Conservation (phyloP, 1,284 basidiomycete genomes). For the Rhodotorula sp. region DNA sequence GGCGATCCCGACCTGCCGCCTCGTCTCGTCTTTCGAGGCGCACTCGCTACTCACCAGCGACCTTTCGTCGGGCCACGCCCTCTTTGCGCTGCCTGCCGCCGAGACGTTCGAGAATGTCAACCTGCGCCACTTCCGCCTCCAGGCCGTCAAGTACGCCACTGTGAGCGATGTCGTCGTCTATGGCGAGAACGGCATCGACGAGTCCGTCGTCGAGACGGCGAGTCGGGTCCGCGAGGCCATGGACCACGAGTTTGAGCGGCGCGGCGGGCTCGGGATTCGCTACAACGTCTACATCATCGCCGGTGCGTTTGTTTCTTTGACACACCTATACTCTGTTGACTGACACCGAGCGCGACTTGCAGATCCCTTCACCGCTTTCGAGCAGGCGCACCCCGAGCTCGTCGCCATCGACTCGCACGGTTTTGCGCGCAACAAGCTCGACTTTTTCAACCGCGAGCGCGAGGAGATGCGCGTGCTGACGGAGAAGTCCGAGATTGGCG, state of each 20-base stretch:
- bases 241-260: slow-evolving; percentile 52
- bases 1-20: slow-evolving; percentile 11
- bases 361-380: slow-evolving; percentile 61
- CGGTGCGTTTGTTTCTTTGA: slow-evolving; percentile 53
- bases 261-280: slow-evolving; percentile 55
- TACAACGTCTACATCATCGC: slow-evolving; percentile 88
- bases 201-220: slow-evolving; percentile 56
- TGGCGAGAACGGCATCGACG: slow-evolving; percentile 61
- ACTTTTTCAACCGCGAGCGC: slow-evolving; percentile 64
- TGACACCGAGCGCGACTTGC: slow-evolving; percentile 4
- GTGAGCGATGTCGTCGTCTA: slow-evolving; percentile 87
- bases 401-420: slow-evolving; percentile 58
- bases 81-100: slow-evolving; percentile 66
- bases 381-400: slow-evolving; percentile 56
- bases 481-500: slow-evolving; percentile 73
- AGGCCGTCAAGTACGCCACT: slow-evolving; percentile 74
- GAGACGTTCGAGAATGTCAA: slow-evolving; percentile 56
- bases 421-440: slow-evolving; percentile 52
- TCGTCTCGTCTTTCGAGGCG: slow-evolving; percentile 38
- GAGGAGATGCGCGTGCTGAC: slow-evolving; percentile 89
- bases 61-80: slow-evolving; percentile 54
- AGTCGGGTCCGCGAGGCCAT: slow-evolving; percentile 57
- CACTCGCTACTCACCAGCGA: slow-evolving; percentile 52
- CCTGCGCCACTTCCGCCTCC: slow-evolving; percentile 47
- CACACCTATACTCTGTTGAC: fast-evolving